Evolutionary conservation across 2,329 filamentous ascomycete genomes (phyloP).

Genomic region (Xylaria digitata): DNA sequence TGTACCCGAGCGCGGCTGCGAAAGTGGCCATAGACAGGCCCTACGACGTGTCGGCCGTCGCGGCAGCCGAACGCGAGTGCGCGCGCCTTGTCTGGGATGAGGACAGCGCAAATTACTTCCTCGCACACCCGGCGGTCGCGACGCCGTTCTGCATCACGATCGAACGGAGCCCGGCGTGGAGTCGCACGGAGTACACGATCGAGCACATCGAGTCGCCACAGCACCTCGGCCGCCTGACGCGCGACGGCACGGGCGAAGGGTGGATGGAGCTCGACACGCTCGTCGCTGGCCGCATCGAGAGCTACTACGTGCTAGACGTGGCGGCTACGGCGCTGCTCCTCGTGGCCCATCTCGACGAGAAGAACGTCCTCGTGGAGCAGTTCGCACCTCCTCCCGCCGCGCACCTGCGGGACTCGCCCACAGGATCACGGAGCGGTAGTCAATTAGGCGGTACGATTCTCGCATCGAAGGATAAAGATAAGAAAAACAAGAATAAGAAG

Average conservation of each 20-base stretch:
- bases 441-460: slow-evolving; percentile 48
- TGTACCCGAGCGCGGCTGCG: slow-evolving; percentile 74
- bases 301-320: slow-evolving; percentile 72
- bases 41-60: slow-evolving; percentile 67
- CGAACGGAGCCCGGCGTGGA: slow-evolving; percentile 68
- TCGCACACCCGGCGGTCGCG: slow-evolving; percentile 72
- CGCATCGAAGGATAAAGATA: slow-evolving; percentile 42
- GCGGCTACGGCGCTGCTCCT: slow-evolving; percentile 70
- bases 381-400: slow-evolving; percentile 69
- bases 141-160: slow-evolving; percentile 71
- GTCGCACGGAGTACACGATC: slow-evolving; percentile 71
- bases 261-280: slow-evolving; percentile 71
- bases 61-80: slow-evolving; percentile 74
- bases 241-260: slow-evolving; percentile 69
- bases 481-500: slow-evolving; percentile 52
- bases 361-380: slow-evolving; percentile 61
- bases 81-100: slow-evolving; percentile 78
- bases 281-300: slow-evolving; percentile 68
- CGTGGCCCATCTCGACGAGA: slow-evolving; percentile 68
- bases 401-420: slow-evolving; percentile 42
- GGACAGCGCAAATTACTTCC: slow-evolving; percentile 67
- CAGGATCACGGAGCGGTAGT: slow-evolving; percentile 35
- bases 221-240: slow-evolving; percentile 69
- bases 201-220: slow-evolving; percentile 72
- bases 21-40: slow-evolving; percentile 71